Conservation (phyloP, 148 eudicot species). For the Nepenthes gracilis region DNA sequence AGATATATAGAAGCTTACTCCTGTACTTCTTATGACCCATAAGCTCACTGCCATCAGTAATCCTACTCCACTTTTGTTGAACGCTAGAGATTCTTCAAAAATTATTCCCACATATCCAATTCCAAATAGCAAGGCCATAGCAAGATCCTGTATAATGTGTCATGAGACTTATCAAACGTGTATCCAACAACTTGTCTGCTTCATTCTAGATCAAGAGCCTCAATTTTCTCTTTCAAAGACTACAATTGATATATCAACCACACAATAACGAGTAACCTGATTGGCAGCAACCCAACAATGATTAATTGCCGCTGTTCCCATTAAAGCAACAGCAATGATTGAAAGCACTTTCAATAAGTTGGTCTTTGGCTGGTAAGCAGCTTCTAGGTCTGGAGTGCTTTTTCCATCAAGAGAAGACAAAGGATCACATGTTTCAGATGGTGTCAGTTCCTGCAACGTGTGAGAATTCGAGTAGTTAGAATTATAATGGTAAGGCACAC, state of each 20-base stretch:
- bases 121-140: slow-evolving; percentile 83
- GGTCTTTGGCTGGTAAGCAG: slow-evolving; percentile 62
- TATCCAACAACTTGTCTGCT: not conserved
- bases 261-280: slow-evolving; percentile 41
- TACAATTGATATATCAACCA: not conserved
- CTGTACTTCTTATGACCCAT: slow-evolving; percentile 86
- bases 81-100: slow-evolving; percentile 92
- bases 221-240: not conserved
- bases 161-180: slow-evolving; percentile 7
- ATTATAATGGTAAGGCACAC: not conserved
- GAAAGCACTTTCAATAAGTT: slow-evolving; percentile 83
- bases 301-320: slow-evolving; percentile 72
- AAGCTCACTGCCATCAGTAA: slow-evolving; percentile 91
- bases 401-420: slow-evolving; percentile 75
- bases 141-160: slow-evolving; percentile 57
- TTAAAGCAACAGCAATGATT: slow-evolving; percentile 61
- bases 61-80: slow-evolving; percentile 98
- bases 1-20: slow-evolving; percentile 34
- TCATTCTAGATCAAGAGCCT: not conserved
- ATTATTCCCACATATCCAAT: slow-evolving; percentile 88
- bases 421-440: slow-evolving; percentile 77
- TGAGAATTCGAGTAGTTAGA: slow-evolving; percentile 1
- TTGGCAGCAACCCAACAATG: slow-evolving; percentile 95
- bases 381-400: slow-evolving; percentile 55
- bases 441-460: slow-evolving; percentile 30